Base-by-base conservation (phyloP, 2,329 filamentous ascomycete genomes). In the Ophiocordyceps robertsii region DNA sequence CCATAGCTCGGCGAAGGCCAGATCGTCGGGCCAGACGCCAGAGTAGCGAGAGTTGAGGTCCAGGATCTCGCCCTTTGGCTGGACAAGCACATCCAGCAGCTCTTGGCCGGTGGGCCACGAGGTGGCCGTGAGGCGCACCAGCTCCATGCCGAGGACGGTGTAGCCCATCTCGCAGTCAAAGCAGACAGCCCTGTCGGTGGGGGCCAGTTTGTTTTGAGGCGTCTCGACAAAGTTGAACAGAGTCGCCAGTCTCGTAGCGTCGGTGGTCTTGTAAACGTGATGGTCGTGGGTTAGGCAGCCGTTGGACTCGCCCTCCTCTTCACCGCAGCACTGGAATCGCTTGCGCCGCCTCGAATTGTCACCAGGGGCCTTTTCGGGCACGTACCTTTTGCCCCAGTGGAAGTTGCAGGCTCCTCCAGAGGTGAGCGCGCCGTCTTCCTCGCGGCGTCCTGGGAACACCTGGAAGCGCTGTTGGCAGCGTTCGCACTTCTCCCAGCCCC, bases 111-210 rank as follows among this genome's bases (percentile, higher is more conserved):
- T 67, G 0, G 90, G 90, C 89, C 92, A 98, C 10, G 82, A 78
- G 4, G 90, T 82, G 6, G 85, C 89, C 0, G 92, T 96, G 3
- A 98, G 63, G 9, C 92, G 85, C 44, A 96, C 81, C 16, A 98
- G 72, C 59, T 98, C 92, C 49, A 96, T 67, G 0, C 93, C 92
- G 40, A 82, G 63, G 1, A 85, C 84, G 0, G 93, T 98, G 56
- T 94, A 96, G 5, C 85, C 86, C 92, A 98, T 98, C 58, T 98
- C 92, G 54, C 92, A 96, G 59, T 98, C 92, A 53, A 98, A 90
- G 49, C 80, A 83, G 11, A 96, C 78, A 3, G 83, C 85, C 31
- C 75, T 74, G 41, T 72, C 65, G 1, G 60, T 53, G 0, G 68
- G 64, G 2, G 66, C 68, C 2, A 63, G 53, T 1, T 66, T 58